Conservation (phyloP, 208 protist genomes). For the Leishmania tropica region DNA sequence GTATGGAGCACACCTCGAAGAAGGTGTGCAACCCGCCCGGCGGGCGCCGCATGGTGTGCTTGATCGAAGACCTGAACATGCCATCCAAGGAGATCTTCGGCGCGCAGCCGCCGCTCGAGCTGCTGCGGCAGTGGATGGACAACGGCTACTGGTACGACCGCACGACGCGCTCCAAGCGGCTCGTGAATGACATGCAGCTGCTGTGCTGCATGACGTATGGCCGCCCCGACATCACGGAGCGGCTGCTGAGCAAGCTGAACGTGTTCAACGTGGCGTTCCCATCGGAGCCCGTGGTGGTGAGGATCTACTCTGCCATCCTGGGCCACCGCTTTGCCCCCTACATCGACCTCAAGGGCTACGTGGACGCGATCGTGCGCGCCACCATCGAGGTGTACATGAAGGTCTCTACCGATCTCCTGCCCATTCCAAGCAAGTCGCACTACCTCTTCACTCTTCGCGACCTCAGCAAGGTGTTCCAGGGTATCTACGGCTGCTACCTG, state of each 20-base stretch:
- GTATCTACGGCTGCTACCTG: slow-evolving; percentile 93
- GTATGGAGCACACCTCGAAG: slow-evolving; percentile 97
- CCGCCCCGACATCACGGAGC: slow-evolving; percentile 92
- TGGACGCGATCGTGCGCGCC: slow-evolving; percentile 92
- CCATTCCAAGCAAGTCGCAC: slow-evolving; percentile 98
- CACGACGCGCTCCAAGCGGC: slow-evolving; percentile 89
- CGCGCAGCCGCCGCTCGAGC: slow-evolving; percentile 97
- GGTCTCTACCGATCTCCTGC: slow-evolving; percentile 92
- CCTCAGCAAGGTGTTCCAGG: slow-evolving; percentile 98
- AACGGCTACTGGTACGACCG: slow-evolving; percentile 98
- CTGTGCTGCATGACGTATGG: slow-evolving; percentile 98
- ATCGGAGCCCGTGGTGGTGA: slow-evolving; percentile 86
- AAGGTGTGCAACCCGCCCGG: slow-evolving; percentile 95
- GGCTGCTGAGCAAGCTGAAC: slow-evolving; percentile 95
- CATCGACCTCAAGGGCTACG: slow-evolving; percentile 91
- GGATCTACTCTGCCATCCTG: slow-evolving; percentile 97
- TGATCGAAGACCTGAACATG: slow-evolving; percentile 99
- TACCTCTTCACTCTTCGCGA: slow-evolving; percentile 99
- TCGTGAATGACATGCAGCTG: slow-evolving; percentile 97
- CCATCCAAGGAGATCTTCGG: slow-evolving; percentile 97
- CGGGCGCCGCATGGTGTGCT: slow-evolving; percentile 95
- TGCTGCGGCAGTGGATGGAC: slow-evolving; percentile 97
- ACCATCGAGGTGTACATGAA: slow-evolving; percentile 96
- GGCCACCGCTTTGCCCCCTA: slow-evolving; percentile 92
- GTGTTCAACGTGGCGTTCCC: slow-evolving; percentile 97